phyloP scores from a whole-genome alignment of 2,329 filamentous ascomycete species.

The Magnaporthiopsis incrustans region DNA sequence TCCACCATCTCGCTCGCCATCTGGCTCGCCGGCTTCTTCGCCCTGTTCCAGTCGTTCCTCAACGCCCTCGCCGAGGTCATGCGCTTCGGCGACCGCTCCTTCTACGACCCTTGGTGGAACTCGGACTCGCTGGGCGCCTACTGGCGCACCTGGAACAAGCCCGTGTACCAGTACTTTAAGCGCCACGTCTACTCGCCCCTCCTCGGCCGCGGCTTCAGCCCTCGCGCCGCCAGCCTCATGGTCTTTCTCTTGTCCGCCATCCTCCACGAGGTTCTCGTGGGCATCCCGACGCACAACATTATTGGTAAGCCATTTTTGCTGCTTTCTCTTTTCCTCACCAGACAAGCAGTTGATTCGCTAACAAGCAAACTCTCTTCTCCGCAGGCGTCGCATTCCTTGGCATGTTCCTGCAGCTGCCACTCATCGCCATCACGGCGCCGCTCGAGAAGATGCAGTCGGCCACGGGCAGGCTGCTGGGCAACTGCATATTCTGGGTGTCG shows the following conservation, averaged over 20 bases:
- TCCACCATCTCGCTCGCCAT: slow-evolving; percentile 93
- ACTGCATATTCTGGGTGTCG: slow-evolving; percentile 92
- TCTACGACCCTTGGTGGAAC: slow-evolving; percentile 99
- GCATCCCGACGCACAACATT: slow-evolving; percentile 88
- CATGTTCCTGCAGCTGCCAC: slow-evolving; percentile 87
- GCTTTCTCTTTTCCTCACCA: neutral
- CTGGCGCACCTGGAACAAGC: slow-evolving; percentile 97
- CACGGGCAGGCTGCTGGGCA: slow-evolving; percentile 73
- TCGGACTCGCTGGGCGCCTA: slow-evolving; percentile 76
- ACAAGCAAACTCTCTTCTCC: neutral
- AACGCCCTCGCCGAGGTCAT: slow-evolving; percentile 88
- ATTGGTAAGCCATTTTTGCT: slow-evolving; percentile 50
- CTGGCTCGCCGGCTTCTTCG: slow-evolving; percentile 97
- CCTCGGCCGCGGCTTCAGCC: slow-evolving; percentile 72
- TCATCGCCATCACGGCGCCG: slow-evolving; percentile 73
- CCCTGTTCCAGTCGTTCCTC: slow-evolving; percentile 84
- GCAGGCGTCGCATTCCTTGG: slow-evolving; percentile 83
- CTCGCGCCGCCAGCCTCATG: slow-evolving; percentile 60
- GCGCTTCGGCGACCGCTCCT: slow-evolving; percentile 84
- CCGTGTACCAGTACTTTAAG: slow-evolving; percentile 94
- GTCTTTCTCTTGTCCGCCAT: slow-evolving; percentile 87
- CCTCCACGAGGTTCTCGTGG: slow-evolving; percentile 86
- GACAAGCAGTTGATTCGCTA: neutral
- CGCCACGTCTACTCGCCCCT: slow-evolving; percentile 87
- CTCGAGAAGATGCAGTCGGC: slow-evolving; percentile 72